Evolutionary conservation across 2,329 filamentous ascomycete species (phyloP).

Genomic region (Elsinoe necatrix): DNA sequence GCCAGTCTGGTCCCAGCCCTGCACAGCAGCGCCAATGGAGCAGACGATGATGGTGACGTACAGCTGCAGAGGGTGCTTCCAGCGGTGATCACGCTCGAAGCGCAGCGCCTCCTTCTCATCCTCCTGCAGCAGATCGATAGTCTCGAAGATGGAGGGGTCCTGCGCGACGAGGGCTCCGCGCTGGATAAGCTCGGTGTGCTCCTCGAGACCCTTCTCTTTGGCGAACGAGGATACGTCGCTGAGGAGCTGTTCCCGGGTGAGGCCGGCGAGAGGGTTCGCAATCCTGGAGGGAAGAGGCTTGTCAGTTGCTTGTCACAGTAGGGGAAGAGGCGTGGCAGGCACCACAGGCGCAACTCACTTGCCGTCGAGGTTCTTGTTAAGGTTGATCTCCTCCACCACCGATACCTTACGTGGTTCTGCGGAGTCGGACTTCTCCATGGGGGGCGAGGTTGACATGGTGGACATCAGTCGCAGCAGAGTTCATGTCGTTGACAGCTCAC

Average conservation of each 20-base stretch:
- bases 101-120: slow-evolving; percentile 51
- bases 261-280: slow-evolving; percentile 49
- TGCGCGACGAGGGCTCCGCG: slow-evolving; percentile 67
- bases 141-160: slow-evolving; percentile 54
- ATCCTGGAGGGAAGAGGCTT: slow-evolving; percentile 34
- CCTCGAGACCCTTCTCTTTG: slow-evolving; percentile 48
- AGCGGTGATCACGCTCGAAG: slow-evolving; percentile 56
- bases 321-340: background rate
- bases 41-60: slow-evolving; percentile 60
- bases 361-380: slow-evolving; percentile 10
- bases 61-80: slow-evolving; percentile 52
- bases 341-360: background rate
- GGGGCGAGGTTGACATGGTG: background rate
- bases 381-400: slow-evolving; percentile 7
- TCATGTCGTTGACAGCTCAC: background rate
- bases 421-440: background rate
- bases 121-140: slow-evolving; percentile 52
- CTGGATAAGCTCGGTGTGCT: slow-evolving; percentile 51
- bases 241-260: slow-evolving; percentile 44
- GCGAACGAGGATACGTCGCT: slow-evolving; percentile 55
- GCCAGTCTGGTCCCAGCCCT: slow-evolving; percentile 49
- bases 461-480: background rate
- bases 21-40: slow-evolving; percentile 60
- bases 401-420: slow-evolving; percentile 4
- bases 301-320: slow-evolving; percentile 13